Conservation (phyloP, 805 yeast genomes). For the Ogataea allantospora region DNA sequence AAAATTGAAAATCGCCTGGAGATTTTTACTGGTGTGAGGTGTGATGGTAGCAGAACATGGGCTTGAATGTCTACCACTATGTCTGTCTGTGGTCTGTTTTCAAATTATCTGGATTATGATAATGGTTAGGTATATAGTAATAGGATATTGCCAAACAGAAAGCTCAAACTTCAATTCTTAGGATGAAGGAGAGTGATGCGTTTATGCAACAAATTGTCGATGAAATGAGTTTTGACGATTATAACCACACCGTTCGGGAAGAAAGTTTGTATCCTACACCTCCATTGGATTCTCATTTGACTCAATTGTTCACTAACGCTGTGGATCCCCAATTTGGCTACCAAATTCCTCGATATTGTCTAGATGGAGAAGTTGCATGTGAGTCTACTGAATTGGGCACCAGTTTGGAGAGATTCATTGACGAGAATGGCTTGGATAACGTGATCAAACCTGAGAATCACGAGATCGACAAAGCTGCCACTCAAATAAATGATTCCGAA, state of each 20-base stretch:
- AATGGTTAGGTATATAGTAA: slow-evolving; percentile 1
- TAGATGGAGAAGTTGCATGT: slow-evolving; percentile 7
- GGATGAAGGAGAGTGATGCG: slow-evolving; percentile 8
- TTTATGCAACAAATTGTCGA: slow-evolving; percentile 17
- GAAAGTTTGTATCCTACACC: slow-evolving; percentile 15
- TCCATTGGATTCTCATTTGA: slow-evolving; percentile 13
- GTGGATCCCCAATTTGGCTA: slow-evolving; percentile 4
- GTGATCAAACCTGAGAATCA: background rate
- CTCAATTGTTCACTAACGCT: slow-evolving; percentile 7
- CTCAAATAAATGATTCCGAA: background rate
- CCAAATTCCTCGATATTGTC: slow-evolving; percentile 14
- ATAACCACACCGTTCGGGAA: slow-evolving; percentile 1
- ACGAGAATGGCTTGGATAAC: slow-evolving; percentile 1
- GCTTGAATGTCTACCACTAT: background rate
- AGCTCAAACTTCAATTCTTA: background rate
- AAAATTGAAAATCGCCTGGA: background rate
- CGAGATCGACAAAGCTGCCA: background rate
- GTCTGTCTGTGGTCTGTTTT: slow-evolving; percentile 8
- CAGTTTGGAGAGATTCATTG: slow-evolving; percentile 5
- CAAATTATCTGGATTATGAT: slow-evolving; percentile 4
- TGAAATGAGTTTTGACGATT: slow-evolving; percentile 13
- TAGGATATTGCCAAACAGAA: background rate
- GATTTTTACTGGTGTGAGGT: slow-evolving; percentile 2
- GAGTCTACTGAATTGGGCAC: slow-evolving; percentile 1
- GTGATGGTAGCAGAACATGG: slow-evolving; percentile 7